phyloP scores from a whole-genome alignment of 2,329 filamentous ascomycete genomes.

The Pestalotiopsis sp. region DNA sequence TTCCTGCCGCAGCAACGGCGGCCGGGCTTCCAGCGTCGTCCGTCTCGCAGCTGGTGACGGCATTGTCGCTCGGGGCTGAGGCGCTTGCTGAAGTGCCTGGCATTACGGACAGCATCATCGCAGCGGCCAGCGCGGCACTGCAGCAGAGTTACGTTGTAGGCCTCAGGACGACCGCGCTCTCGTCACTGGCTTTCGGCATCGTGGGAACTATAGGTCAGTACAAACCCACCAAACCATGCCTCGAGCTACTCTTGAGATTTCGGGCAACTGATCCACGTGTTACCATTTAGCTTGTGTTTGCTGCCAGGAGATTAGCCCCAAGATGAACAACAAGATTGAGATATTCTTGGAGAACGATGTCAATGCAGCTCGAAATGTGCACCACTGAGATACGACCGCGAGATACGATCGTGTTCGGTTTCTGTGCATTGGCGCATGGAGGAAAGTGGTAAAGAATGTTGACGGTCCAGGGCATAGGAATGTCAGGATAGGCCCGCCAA shows the following conservation, averaged over 20 bases:
- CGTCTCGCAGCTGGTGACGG: constrained; percentile 32
- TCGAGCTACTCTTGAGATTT: neutral
- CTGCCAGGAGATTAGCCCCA: constrained; percentile 35
- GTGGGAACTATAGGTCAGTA: constrained; percentile 34
- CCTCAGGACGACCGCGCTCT: constrained; percentile 30
- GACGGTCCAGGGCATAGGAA: neutral
- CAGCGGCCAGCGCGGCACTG: constrained; percentile 31
- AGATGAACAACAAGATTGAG: constrained; percentile 41
- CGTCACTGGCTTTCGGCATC: constrained; percentile 32
- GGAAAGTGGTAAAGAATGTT: neutral
- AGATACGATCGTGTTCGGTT: neutral
- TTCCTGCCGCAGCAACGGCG: constrained; percentile 35
- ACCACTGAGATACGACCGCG: constrained; percentile 20
- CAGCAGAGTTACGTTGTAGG: constrained; percentile 35
- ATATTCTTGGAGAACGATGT: constrained; percentile 37
- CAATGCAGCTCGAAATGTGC: constrained; percentile 33
- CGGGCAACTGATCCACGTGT: neutral
- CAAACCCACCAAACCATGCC: no score
- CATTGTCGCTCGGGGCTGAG: constrained; percentile 26
- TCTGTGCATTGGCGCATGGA: neutral
- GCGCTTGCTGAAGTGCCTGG: constrained; percentile 28
- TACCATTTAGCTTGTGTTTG: constrained; percentile 27
- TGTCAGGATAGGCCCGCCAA: neutral
- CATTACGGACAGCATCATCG: constrained; percentile 27
- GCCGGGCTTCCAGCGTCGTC: constrained; percentile 36